Percentiles rank a stretch among this genome's conserved stretches.
These are phyloP conservation scores for Dactylellina sp. DNA, from an alignment of 2,329 filamentous ascomycete genomes.

Conservation along the genomic window DNA sequence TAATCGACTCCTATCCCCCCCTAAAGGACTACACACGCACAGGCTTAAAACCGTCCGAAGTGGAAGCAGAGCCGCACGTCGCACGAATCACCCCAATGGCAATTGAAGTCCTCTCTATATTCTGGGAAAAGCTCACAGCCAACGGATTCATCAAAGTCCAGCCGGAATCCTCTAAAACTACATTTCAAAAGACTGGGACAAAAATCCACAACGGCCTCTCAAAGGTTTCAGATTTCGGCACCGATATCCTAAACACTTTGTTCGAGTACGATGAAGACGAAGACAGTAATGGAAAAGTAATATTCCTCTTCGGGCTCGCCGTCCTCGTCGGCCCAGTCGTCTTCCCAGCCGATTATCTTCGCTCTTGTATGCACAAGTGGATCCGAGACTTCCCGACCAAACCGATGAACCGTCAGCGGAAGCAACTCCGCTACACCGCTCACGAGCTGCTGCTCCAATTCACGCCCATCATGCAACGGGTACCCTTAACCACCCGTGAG, in stretches of 20 bases:
- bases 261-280: conserved; percentile 18
- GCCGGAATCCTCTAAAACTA: not conserved
- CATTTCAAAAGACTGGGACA: not conserved
- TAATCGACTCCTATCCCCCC: conserved; percentile 26
- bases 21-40: conserved; percentile 28
- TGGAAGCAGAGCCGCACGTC: no score
- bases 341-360: not conserved
- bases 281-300: conserved; percentile 5
- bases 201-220: not conserved
- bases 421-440: conserved; percentile 7
- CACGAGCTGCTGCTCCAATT: conserved; percentile 15
- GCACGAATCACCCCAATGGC: conserved; percentile 26
- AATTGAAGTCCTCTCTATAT: conserved; percentile 7
- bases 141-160: conserved; percentile 8
- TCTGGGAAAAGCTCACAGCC: conserved; percentile 19
- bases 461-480: conserved; percentile 7
- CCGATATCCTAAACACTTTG: not conserved
- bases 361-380: not conserved
- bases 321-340: conserved; percentile 3
- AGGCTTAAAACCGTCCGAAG: conserved; percentile 1
- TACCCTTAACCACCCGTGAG: conserved; percentile 8
- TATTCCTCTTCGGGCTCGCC: conserved; percentile 3
- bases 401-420: conserved; percentile 2
- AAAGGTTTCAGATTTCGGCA: not conserved
- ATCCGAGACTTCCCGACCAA: not conserved